phyloP scores from a whole-genome alignment of 345 rosid species.

The Euphorbia peplus region DNA sequence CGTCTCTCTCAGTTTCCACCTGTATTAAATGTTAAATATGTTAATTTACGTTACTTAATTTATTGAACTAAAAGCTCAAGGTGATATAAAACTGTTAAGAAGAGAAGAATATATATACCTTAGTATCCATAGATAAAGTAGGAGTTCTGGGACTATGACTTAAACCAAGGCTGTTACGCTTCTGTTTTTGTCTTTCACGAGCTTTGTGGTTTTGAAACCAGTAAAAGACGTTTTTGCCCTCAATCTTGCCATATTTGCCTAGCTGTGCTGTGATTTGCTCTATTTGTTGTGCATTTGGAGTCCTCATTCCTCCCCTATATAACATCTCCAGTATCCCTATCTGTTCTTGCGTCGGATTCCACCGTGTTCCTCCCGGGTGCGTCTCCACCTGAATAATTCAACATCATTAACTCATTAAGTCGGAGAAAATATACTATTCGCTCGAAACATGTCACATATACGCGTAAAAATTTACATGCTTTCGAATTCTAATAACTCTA shows the following conservation, averaged over 20 bases:
- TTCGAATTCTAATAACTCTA: too few relatives aligned
- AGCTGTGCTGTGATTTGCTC: constrained; percentile 84
- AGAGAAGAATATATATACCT: too few relatives aligned
- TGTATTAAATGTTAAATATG: constrained; percentile 20
- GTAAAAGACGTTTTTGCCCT: constrained; percentile 95
- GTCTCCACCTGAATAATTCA: constrained; percentile 59
- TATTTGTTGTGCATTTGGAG: constrained; percentile 92
- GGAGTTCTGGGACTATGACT: constrained; percentile 45
- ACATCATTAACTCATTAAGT: too few relatives aligned
- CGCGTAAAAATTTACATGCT: too few relatives aligned
- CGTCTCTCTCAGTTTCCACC: constrained; percentile 41
- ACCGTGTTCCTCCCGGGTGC: constrained; percentile 90
- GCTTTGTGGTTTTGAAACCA: constrained; percentile 99
- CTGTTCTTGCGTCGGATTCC: constrained; percentile 99
- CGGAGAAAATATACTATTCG: too few relatives aligned
- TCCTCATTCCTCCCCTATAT: constrained; percentile 83
- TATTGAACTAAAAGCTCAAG: too few relatives aligned
- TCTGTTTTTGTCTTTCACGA: constrained; percentile 94
- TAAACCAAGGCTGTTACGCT: constrained; percentile 66
- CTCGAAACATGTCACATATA: too few relatives aligned
- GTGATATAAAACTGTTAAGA: too few relatives aligned
- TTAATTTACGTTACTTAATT: too few relatives aligned
- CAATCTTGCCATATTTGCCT: constrained; percentile 82
- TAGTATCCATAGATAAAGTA: constrained; percentile 41
- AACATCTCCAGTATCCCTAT: constrained; percentile 88